Evolutionary conservation across 208 protist genomes (phyloP), one percentile per base, ranked within the genome.

Genomic region (Trypanosomatidae sp.): DNA sequence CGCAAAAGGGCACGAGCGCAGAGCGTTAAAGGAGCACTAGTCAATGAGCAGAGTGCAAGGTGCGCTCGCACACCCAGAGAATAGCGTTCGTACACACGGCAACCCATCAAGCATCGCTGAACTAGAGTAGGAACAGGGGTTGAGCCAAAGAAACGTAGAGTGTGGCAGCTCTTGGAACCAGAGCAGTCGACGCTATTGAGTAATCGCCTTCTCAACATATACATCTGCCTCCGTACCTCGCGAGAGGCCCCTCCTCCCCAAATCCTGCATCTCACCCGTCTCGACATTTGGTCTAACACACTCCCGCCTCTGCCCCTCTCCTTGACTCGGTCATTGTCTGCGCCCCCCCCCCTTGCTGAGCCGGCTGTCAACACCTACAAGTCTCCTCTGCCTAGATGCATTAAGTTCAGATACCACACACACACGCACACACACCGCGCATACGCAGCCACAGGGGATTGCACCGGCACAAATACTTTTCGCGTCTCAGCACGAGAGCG

Each of bases 81-180:
- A 30, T 4, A 62, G 58, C 30, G 17, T 4, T 17, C n/a, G 3
- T 36, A 43, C 33, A 15, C 58, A 62, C n/a, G 28, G 17, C 33
- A 41, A 39, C 17, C 47, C 13, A 46, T 15, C 6, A 39, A 65
- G 30, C 49, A 46, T 22, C 28, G 8, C 41, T 22, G 13, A 2
- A 73, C 1, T 8, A 62, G 55, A 56, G 50, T 50, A 78, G 56
- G 66, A 62, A 58, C 9, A 72, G 41, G n/a, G 65, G 8, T 25
- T 66, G 28, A 69, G 19, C 36, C 25, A 69, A 53, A 36, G 9
- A 39, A 28, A 17, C 52, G 17, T 10, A 36, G 28, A 36, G 58
- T 41, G 28, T 4, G 33, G 58, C 12, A 41, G 28, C 33, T 19
- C 58, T 19, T n/a, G 30, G 17, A 62, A 22, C 30, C 58, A 19